Evolutionary conservation across 306 rosid genomes (phyloP).

Genomic region (Betula pendula): DNA sequence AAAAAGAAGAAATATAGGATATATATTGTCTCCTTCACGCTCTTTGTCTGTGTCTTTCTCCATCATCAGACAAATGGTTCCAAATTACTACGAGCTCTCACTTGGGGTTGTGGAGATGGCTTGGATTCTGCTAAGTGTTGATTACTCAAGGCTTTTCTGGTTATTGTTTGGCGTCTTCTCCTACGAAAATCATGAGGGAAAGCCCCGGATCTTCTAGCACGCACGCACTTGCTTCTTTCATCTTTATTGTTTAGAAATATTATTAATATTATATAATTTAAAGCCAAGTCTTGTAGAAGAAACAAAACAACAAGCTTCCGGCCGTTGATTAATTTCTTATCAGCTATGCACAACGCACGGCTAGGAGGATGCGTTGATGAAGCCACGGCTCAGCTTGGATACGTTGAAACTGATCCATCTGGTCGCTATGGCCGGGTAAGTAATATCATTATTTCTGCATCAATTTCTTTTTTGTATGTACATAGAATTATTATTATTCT

Average conservation of each 20-base stretch:
- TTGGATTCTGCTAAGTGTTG: constrained; percentile 58
- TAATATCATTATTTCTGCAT: constrained; percentile 19
- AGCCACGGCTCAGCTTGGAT: constrained; percentile 42
- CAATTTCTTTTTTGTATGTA: neutral
- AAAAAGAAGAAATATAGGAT: constrained; percentile 9
- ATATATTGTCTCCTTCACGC: constrained; percentile 4
- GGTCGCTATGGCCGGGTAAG: constrained; percentile 89
- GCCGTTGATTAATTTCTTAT: no score
- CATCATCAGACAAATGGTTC: constrained; percentile 44
- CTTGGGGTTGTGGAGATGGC: constrained; percentile 52
- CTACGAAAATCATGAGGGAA: constrained; percentile 74
- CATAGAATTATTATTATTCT: no score
- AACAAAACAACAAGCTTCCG: neutral
- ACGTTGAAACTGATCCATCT: constrained; percentile 86
- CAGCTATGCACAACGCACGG: constrained; percentile 49
- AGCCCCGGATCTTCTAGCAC: constrained; percentile 84
- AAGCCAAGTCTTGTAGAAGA: neutral
- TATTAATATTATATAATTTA: neutral
- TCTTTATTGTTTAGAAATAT: neutral
- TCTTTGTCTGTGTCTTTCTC: neutral
- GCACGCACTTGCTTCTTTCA: neutral
- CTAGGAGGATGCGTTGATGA: constrained; percentile 37
- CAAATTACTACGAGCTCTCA: constrained; percentile 38
- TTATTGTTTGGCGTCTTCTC: constrained; percentile 55
- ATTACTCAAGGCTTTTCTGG: constrained; percentile 70